These are phyloP conservation scores for Esteya vermicola DNA, from an alignment of 2,329 filamentous ascomycete genomes.

Conservation along the genomic window DNA sequence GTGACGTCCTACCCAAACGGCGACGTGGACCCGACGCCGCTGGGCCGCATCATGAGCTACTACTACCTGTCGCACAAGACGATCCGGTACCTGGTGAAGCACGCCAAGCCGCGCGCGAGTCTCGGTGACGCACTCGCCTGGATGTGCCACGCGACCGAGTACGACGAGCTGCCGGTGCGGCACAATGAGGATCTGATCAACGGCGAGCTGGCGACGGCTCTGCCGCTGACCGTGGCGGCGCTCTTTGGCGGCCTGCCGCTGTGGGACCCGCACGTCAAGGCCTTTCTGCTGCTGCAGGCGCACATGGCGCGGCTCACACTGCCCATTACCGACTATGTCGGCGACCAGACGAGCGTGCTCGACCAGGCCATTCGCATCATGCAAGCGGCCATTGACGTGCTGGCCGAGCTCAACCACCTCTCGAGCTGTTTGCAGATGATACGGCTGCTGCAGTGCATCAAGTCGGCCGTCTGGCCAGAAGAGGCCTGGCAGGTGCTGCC, in stretches of 20 bases:
- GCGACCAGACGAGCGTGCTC: slow-evolving; percentile 77
- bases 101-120: slow-evolving; percentile 44
- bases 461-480: slow-evolving; percentile 79
- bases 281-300: slow-evolving; percentile 84
- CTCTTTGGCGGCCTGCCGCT: slow-evolving; percentile 61
- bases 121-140: slow-evolving; percentile 77
- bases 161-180: slow-evolving; percentile 91
- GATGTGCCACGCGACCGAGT: slow-evolving; percentile 90
- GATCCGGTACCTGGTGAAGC: slow-evolving; percentile 66
- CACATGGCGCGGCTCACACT: slow-evolving; percentile 88
- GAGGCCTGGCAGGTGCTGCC: slow-evolving; percentile 74
- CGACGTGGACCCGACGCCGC: slow-evolving; percentile 74
- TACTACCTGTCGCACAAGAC: slow-evolving; percentile 97
- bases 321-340: slow-evolving; percentile 93
- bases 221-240: slow-evolving; percentile 43
- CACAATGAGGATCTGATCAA: slow-evolving; percentile 99
- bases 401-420: slow-evolving; percentile 76
- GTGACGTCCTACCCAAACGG: slow-evolving; percentile 73
- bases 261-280: slow-evolving; percentile 98
- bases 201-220: slow-evolving; percentile 67
- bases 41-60: slow-evolving; percentile 98
- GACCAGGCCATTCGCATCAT: slow-evolving; percentile 96
- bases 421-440: slow-evolving; percentile 73
- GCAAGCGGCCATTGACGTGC: slow-evolving; percentile 85
- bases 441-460: slow-evolving; percentile 76